Base-by-base conservation (phyloP, 2,329 filamentous ascomycete species). In the Aaosphaeria pasadenensis region DNA sequence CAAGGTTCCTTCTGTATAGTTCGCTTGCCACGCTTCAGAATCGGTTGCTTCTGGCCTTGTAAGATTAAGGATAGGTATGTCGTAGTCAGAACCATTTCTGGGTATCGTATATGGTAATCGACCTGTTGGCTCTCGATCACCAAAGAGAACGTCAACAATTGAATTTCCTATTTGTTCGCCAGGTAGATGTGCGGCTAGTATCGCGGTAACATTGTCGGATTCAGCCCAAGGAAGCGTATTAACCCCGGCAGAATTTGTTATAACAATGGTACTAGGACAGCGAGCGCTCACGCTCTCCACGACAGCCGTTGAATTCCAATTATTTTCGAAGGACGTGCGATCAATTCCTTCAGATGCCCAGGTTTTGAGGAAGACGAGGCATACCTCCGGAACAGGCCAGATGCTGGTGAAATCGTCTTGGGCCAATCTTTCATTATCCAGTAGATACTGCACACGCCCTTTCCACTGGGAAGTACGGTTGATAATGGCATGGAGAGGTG, bases 41-140 rank as follows among this genome's bases (percentile, higher is more conserved):
- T 74, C 63, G 1, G 54, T 66, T 0, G 64, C 66, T 4, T 58
- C 56, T 13, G 52, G 42, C 5, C 50, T 63, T 5, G 17, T 24
- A 24, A 24, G 17, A 36, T 36, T 36, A 31, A 66, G 60, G 30
- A 73, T 62, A 13, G 63, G 60, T 17, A 47, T 64, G 3, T 47
- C 46, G 52, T 94, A 91, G 63, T 95, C 89, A 17, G 79, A 74
- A 1, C 86, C 75, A 0, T 76, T 75, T 58, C 84, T 86, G 7
- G 88, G 88, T 39, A 96, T 86, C 0, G 90, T 95, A 70, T 95
- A 96, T 0, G 91, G 91, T 1, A 96, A 74, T 49, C 87, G 85
- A 11, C 91, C 91, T 39, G 84, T 89, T 0, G 86, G 85, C 57
- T 90, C 91, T 6, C 84, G 78, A 17, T 86, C 79, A 6, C 91